Percentiles rank a stretch among this genome's conserved stretches.
These are phyloP conservation scores for Priceomyces fermenticarens DNA, from an alignment of 805 yeast species.

Conservation along the genomic window DNA sequence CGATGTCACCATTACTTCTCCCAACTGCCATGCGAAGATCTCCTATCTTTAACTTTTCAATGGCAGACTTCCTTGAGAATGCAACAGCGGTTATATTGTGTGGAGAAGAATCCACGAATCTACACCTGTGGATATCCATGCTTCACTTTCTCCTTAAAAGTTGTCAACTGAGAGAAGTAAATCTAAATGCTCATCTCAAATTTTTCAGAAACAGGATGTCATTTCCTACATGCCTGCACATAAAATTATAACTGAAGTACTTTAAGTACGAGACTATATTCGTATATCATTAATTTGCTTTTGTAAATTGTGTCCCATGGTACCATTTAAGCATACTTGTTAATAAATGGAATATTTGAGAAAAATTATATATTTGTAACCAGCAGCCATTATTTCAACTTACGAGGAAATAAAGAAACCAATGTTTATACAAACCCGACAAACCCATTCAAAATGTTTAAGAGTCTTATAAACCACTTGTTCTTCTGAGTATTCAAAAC, in stretches of 20 bases:
- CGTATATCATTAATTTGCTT: not conserved
- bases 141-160: slow-evolving; percentile 4
- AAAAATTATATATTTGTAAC: no score
- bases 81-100: slow-evolving; percentile 79
- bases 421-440: slow-evolving; percentile 35
- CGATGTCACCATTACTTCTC: slow-evolving; percentile 90
- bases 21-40: slow-evolving; percentile 85
- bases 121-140: slow-evolving; percentile 84
- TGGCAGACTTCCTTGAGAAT: slow-evolving; percentile 60
- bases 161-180: no score
- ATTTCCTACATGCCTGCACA: no score
- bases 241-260: not conserved
- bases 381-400: not conserved
- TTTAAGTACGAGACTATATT: not conserved
- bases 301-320: no score
- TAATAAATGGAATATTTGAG: no score
- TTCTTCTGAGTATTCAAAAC: slow-evolving; percentile 40
- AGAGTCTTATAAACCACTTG: slow-evolving; percentile 42
- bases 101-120: slow-evolving; percentile 87
- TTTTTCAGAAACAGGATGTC: no score
- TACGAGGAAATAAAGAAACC: no score
- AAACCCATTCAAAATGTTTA: slow-evolving; percentile 34
- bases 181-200: no score
- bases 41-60: slow-evolving; percentile 37
- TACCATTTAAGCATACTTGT: no score